A percentile compares a stretch with the other conserved stretches of the same genome.
Conservation (phyloP, 2,329 filamentous ascomycete species). For the Diatrype stigma region DNA sequence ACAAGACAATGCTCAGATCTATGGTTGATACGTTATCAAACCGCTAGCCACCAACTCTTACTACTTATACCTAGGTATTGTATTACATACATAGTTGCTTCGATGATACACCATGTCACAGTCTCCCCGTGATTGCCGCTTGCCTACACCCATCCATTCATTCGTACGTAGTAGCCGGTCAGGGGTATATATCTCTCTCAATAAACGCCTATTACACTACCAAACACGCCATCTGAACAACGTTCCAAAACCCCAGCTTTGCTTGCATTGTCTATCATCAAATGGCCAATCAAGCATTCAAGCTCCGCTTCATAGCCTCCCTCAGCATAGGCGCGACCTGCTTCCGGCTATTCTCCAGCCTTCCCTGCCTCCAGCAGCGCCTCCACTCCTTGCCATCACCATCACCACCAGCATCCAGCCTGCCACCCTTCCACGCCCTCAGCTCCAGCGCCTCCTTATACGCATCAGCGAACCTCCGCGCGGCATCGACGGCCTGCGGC, state of each 20-base stretch:
- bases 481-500: constrained; percentile 41
- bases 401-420: constrained; percentile 36
- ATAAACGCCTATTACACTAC: no score
- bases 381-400: constrained; percentile 39
- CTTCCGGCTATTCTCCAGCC: constrained; percentile 59
- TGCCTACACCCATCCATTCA: no score
- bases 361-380: constrained; percentile 63
- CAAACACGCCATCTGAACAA: neutral
- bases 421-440: constrained; percentile 46
- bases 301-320: constrained; percentile 42
- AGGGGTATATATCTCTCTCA: no score
- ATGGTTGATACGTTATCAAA: no score
- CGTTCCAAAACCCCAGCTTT: neutral
- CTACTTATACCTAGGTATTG: no score
- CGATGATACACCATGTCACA: no score
- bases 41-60: no score
- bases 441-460: constrained; percentile 50
- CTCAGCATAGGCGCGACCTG: constrained; percentile 65
- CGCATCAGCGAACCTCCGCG: constrained; percentile 48
- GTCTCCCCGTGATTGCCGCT: no score
- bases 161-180: no score
- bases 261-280: no score
- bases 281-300: neutral
- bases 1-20: no score
- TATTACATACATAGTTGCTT: no score